Evolutionary conservation across 2,329 filamentous ascomycete species (phyloP), one percentile per base, ranked within the genome.

Genomic region (Cladosporium sp.): DNA sequence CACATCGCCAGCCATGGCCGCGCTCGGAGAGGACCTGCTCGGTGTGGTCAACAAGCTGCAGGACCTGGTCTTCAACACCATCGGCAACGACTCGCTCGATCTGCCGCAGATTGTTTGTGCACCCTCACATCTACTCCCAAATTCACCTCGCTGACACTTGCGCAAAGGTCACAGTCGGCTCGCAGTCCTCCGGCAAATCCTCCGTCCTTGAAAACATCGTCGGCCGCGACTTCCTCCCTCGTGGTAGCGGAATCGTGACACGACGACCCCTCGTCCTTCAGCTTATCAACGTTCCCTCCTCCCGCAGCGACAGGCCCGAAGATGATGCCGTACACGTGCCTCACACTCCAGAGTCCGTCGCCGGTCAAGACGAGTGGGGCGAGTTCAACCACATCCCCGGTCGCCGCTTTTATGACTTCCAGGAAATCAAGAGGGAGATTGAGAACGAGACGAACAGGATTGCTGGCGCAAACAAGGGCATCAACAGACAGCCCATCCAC

Each of bases 171-270:
- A 93, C 98, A 56, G 93, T 98, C 64, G 93, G 93, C 59, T 98
- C 93, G 56, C 93, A 98, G 74, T 97, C 93, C 9, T 95, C 93
- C 53, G 93, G 93, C 68, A 98, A 98, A 77, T 97, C 92, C 13
- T 97, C 93, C 7, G 93, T 98, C 22, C 85, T 98, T 59, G 93
- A 98, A 75, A 98, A 98, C 73, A 95, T 98, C 63, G 93, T 98
- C 66, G 93, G 93, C 65, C 84, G 92, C 72, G 93, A 98, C 74
- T 98, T 98, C 72, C 79, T 98, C 50, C 93, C 93, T 54, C 87
- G 93, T 70, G 93, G 93, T 66, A 95, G 89, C 69, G 93, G 93
- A 70, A 97, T 98, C 71, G 91, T 96, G 58, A 98, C 93, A 53
- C 82, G 93, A 57, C 83, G 93, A 66, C 93, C 93, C 53, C 80